Percentiles rank a stretch among this genome's conserved stretches.
Evolutionary conservation across 345 rosid genomes (phyloP).

Genomic region (Citrus medica): DNA sequence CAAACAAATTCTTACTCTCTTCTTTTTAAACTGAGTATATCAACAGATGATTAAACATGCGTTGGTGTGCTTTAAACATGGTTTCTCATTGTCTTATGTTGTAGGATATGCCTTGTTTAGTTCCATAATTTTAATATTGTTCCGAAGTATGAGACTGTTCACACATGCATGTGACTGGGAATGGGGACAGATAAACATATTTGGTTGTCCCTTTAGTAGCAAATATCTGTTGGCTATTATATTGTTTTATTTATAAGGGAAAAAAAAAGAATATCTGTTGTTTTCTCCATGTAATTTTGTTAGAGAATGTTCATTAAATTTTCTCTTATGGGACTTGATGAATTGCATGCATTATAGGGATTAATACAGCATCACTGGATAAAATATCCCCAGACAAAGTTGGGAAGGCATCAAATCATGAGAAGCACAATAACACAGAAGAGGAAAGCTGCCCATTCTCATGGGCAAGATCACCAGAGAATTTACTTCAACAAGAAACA

Average conservation of each 20-base stretch:
- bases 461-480: constrained; percentile 98
- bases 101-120: not conserved
- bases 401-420: constrained; percentile 35
- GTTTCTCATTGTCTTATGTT: not conserved
- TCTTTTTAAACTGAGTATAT: too few relatives aligned
- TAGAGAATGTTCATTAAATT: not conserved
- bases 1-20: not conserved
- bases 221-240: too few relatives aligned
- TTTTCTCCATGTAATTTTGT: not conserved
- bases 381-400: constrained; percentile 36
- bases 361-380: constrained; percentile 42
- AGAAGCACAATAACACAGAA: constrained; percentile 44
- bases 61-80: not conserved
- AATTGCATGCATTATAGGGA: constrained; percentile 33
- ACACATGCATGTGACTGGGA: not conserved
- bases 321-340: constrained; percentile 6
- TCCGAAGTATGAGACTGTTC: not conserved
- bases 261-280: not conserved
- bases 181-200: too few relatives aligned
- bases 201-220: not conserved
- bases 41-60: not conserved
- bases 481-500: constrained; percentile 76
- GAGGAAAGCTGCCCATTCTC: constrained; percentile 86
- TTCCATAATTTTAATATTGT: not conserved
- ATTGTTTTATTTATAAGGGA: not conserved